These are phyloP conservation scores for Trebouxia sp. DNA, from an alignment of 139 green algal species.

Conservation along the genomic window DNA sequence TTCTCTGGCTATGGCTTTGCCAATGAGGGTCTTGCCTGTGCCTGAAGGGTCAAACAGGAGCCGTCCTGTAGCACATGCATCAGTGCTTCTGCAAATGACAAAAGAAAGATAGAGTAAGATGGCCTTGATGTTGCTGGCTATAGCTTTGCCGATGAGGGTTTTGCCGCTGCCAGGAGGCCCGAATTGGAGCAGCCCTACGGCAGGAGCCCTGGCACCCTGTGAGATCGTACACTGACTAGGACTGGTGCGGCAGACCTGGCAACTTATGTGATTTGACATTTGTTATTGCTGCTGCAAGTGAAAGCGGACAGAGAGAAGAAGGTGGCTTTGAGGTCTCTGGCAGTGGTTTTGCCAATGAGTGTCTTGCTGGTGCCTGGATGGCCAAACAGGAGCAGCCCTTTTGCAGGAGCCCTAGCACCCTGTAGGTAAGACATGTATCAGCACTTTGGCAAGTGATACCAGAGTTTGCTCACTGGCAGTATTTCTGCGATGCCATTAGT, in stretches of 20 bases:
- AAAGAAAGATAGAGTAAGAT: too few relatives aligned
- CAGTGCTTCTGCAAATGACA: not conserved
- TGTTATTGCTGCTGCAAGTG: constrained; percentile 87
- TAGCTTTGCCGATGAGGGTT: too few relatives aligned
- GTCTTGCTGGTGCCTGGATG: constrained; percentile 90
- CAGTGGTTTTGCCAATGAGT: constrained; percentile 94
- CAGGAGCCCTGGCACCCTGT: too few relatives aligned
- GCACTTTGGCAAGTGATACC: not conserved
- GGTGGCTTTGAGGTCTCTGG: constrained; percentile 89
- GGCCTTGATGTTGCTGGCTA: too few relatives aligned
- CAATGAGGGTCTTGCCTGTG: constrained; percentile 96
- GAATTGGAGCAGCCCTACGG: too few relatives aligned
- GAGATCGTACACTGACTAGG: too few relatives aligned
- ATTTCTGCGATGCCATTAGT: too few relatives aligned
- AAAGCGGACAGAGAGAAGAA: constrained; percentile 99
- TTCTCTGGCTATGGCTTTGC: constrained; percentile 90
- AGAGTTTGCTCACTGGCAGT: not conserved
- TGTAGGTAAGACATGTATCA: too few relatives aligned
- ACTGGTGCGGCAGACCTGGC: too few relatives aligned
- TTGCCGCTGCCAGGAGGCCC: too few relatives aligned
- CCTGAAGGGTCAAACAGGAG: constrained; percentile 37
- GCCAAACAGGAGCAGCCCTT: constrained; percentile 66
- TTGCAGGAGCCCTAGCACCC: constrained; percentile 81
- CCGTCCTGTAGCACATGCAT: too few relatives aligned
- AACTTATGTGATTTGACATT: too few relatives aligned